A percentile compares a stretch with the other conserved stretches of the same genome.
Conservation (phyloP, 345 rosid species). For the Anastatica hierochuntica region DNA sequence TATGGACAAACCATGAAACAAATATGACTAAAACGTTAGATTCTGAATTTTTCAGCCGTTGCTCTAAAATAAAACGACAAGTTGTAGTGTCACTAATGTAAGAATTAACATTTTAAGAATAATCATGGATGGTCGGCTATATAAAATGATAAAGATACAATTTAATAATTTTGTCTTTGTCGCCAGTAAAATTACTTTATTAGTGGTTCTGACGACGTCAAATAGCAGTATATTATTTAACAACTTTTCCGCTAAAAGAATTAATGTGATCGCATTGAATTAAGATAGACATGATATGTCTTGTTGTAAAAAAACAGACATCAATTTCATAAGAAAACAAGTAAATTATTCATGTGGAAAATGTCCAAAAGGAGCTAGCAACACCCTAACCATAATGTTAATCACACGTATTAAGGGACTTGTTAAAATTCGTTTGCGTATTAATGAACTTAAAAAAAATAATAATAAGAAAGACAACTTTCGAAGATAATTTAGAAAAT, state of each 20-base stretch:
- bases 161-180: background rate
- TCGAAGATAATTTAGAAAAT: too few relatives aligned
- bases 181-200: conserved; percentile 10
- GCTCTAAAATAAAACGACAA: conserved; percentile 1
- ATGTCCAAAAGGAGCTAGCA: conserved; percentile 1
- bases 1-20: too few relatives aligned
- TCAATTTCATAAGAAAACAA: background rate
- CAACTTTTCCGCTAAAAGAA: background rate
- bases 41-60: too few relatives aligned
- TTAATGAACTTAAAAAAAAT: background rate
- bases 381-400: background rate
- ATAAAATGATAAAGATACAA: conserved; percentile 10
- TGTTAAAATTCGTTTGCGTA: background rate
- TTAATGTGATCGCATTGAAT: conserved; percentile 1
- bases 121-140: conserved; percentile 25
- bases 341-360: conserved; percentile 5
- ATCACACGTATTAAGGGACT: background rate
- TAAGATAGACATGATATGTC: background rate
- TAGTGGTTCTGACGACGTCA: conserved; percentile 25
- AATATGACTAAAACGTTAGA: background rate
- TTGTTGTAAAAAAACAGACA: background rate
- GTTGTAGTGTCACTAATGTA: conserved; percentile 14
- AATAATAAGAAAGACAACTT: too few relatives aligned
- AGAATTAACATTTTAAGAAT: conserved; percentile 16
- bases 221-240: conserved; percentile 10